Percentiles rank a stretch among this genome's conserved stretches.
phyloP scores from a whole-genome alignment of 108 stramenopile genomes.

The Pseudonitzschia multiseries region DNA sequence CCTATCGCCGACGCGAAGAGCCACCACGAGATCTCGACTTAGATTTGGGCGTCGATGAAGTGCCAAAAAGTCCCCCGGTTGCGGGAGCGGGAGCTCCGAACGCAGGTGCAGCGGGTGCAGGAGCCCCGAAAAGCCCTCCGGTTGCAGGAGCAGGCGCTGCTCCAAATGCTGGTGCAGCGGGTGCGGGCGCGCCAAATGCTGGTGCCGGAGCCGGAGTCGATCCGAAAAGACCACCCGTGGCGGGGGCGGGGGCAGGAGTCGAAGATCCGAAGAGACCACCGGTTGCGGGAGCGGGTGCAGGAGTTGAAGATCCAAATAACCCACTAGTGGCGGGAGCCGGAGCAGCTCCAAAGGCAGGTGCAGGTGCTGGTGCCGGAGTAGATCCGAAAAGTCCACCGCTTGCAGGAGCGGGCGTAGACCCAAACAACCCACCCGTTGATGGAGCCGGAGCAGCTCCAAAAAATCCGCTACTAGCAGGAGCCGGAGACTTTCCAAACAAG shows the following conservation, averaged over 20 bases:
- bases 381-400: constrained; percentile 35
- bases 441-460: constrained; percentile 47
- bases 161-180: constrained; percentile 34
- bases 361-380: constrained; percentile 43
- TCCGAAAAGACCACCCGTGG: constrained; percentile 45
- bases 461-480: constrained; percentile 17
- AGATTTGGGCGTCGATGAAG: constrained; percentile 25
- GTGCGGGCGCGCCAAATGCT: constrained; percentile 40
- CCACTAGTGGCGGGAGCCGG: constrained; percentile 50
- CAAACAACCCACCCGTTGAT: constrained; percentile 32
- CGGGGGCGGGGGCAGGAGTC: constrained; percentile 39
- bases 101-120: too few relatives aligned
- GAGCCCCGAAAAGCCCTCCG: constrained; percentile 32
- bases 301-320: constrained; percentile 52
- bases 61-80: constrained; percentile 30
- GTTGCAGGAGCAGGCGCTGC: not conserved
- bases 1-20: constrained; percentile 23
- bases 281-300: constrained; percentile 46
- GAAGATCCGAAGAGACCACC: constrained; percentile 60
- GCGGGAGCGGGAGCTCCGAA: constrained; percentile 31
- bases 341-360: constrained; percentile 49
- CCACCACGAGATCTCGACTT: constrained; percentile 29
- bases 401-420: constrained; percentile 51
- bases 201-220: constrained; percentile 33
- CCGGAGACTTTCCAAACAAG: constrained; percentile 42